phyloP scores from a whole-genome alignment of 2,329 filamentous ascomycete genomes.

The Chrysosphaeria jannelii region DNA sequence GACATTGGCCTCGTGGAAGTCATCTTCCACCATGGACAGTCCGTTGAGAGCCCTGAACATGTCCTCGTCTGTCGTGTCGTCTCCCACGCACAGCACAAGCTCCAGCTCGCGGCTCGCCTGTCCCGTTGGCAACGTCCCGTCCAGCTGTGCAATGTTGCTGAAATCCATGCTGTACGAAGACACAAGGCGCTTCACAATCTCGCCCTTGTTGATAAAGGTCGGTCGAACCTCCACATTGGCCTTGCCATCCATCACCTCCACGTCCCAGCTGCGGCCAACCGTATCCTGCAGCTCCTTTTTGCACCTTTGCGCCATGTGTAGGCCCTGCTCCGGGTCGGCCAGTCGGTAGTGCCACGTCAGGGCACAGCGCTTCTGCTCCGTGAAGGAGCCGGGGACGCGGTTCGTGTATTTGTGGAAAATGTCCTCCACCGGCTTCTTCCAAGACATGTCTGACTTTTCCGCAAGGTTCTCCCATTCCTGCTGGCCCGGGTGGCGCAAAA shows the following conservation, averaged over 20 bases:
- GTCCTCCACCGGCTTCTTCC: conserved; percentile 62
- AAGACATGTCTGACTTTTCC: conserved; percentile 65
- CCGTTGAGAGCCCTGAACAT: conserved; percentile 59
- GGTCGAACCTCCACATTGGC: conserved; percentile 93
- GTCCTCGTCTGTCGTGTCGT: conserved; percentile 96
- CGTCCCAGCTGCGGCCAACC: conserved; percentile 53
- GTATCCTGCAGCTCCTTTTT: conserved; percentile 52
- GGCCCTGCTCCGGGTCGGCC: conserved; percentile 60
- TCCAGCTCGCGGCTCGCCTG: conserved; percentile 36
- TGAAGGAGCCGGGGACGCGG: conserved; percentile 59
- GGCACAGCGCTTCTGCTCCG: conserved; percentile 80
- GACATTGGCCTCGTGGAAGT: conserved; percentile 17
- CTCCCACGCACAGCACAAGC: conserved; percentile 73
- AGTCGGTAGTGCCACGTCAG: conserved; percentile 93
- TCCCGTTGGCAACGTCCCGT: too few species aligned
- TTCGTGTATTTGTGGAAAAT: conserved; percentile 77
- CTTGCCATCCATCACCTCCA: conserved; percentile 92
- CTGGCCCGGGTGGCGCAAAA: conserved; percentile 53
- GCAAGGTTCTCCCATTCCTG: conserved; percentile 72
- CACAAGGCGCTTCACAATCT: conserved; percentile 67
- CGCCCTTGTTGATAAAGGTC: conserved; percentile 91
- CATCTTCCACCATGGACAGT: conserved; percentile 11
- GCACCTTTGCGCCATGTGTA: conserved; percentile 52
- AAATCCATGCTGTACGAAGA: conserved; percentile 29
- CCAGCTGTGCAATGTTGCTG: conserved; percentile 6